These are phyloP conservation scores for Tetrapisispora arboricola DNA, from an alignment of 805 yeast species.

Conservation along the genomic window DNA sequence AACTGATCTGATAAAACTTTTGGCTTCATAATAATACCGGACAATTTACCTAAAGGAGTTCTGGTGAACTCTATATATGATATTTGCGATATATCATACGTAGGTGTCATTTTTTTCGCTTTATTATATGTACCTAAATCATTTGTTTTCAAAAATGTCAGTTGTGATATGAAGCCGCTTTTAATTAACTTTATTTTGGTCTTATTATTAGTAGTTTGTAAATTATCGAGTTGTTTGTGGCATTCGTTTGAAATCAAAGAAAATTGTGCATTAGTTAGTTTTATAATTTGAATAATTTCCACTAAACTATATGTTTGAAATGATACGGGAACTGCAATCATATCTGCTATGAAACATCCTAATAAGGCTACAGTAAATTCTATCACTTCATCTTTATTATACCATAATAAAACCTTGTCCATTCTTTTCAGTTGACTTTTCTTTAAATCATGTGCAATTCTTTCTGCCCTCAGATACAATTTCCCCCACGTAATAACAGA, in stretches of 20 bases:
- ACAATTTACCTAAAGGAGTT: slow-evolving; percentile 79
- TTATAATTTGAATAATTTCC: slow-evolving; percentile 65
- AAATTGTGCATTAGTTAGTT: slow-evolving; percentile 63
- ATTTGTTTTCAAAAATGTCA: slow-evolving; percentile 52
- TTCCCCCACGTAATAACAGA: slow-evolving; percentile 82
- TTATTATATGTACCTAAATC: slow-evolving; percentile 71
- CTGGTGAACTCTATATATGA: slow-evolving; percentile 91
- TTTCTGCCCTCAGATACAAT: slow-evolving; percentile 70
- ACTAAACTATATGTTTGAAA: slow-evolving; percentile 51
- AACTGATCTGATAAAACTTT: slow-evolving; percentile 82
- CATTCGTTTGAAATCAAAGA: slow-evolving; percentile 76
- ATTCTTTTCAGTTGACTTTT: slow-evolving; percentile 60
- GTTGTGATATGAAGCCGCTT: slow-evolving; percentile 21
- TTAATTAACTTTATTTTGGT: slow-evolving; percentile 24
- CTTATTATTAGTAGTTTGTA: slow-evolving; percentile 35
- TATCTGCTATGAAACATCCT: slow-evolving; percentile 89
- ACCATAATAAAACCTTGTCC: slow-evolving; percentile 76
- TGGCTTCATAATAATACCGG: slow-evolving; percentile 92
- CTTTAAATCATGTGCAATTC: slow-evolving; percentile 50
- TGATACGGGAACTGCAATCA: slow-evolving; percentile 88
- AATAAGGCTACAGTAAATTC: slow-evolving; percentile 80
- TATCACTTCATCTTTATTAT: slow-evolving; percentile 70
- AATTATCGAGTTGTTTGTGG: slow-evolving; percentile 60
- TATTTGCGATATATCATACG: slow-evolving; percentile 64
- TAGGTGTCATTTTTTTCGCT: slow-evolving; percentile 49